Conservation (phyloP, 2,329 filamentous ascomycete genomes). For the Thermothelomyces thermophilus region DNA sequence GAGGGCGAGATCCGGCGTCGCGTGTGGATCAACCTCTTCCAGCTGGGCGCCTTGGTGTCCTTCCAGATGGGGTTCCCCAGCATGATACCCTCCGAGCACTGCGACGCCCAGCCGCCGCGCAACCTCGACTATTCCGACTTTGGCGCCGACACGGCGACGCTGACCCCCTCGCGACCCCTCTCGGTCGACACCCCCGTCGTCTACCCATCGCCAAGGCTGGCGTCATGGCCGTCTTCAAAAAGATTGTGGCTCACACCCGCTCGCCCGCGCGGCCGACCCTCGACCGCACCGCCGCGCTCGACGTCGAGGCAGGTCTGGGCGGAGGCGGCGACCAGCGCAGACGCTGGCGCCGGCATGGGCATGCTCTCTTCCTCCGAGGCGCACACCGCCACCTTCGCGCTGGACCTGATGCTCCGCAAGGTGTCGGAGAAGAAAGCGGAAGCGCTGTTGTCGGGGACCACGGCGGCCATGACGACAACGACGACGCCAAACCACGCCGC, state of each 20-base stretch:
- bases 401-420: slow-evolving; percentile 1
- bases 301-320: not conserved
- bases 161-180: slow-evolving; percentile 27
- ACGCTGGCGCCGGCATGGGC: not conserved
- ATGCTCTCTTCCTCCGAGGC: not conserved
- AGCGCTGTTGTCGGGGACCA: not conserved
- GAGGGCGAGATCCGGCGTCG: slow-evolving; percentile 38
- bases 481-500: too few species aligned
- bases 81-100: slow-evolving; percentile 35
- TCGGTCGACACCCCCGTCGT: slow-evolving; percentile 17
- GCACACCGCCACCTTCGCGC: not conserved
- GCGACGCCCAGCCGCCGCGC: slow-evolving; percentile 33
- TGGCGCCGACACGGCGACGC: slow-evolving; percentile 23
- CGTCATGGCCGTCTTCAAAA: slow-evolving; percentile 26
- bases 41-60: slow-evolving; percentile 40
- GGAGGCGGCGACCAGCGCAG: not conserved
- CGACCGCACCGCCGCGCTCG: not conserved
- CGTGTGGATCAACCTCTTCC: slow-evolving; percentile 34
- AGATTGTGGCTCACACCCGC: slow-evolving; percentile 22
- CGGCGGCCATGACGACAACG: not conserved
- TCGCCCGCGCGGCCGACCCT: not conserved
- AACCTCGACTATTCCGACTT: slow-evolving; percentile 38
- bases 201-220: slow-evolving; percentile 28
- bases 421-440: slow-evolving; percentile 2
- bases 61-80: slow-evolving; percentile 43